Base-by-base conservation (phyloP, 106 monocot genomes). In the Dactylorhiza incarnata region DNA sequence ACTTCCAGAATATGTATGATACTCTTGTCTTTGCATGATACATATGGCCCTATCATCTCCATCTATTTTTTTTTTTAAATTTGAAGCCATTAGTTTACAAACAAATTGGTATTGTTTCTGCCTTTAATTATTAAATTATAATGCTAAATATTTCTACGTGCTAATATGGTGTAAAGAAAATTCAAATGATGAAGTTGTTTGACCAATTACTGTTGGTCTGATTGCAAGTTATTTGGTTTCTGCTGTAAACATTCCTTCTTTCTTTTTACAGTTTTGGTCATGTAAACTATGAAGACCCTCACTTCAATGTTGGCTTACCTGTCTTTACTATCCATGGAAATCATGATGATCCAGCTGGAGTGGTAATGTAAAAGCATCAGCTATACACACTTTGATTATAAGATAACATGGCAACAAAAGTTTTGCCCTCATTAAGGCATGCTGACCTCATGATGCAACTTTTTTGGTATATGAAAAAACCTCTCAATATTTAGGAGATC, bases 271-370 rank as follows among this genome's bases (percentile, higher is more conserved):
- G 99, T 59, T 99, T 99, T 85, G 99, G 99, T 43, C 89, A 99
- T 86, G 99, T 99, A 16, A 99, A 99, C 77, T 99, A 99, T 74
- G 99, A 99, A 84, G 99, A 99, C 85, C 99, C 99, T 10, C 87
- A 99, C 72, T 99, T 94, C 78, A 99, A 99, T 85, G 89, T 99
- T 82, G 99, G 99, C 22, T 79, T 99, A 74, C 99, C 99, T 24
- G 94, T 99, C 74, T 99, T 99, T 69, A 99, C 88, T 67, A 99
- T 99, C 29, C 99, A 99, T 86, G 99, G 99, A 52, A 99, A 99
- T 83, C 99, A 99, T 84, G 99, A 99, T 85, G 99, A 99, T 87
- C 99, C 99, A 81, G 99, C 99, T 69, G 99, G 99, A 76, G 99
- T 99, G 99, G 99, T 99, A 91, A 24, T 79, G 20, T 68, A 29